Evolutionary conservation across 176 grass and related monocot genomes (phyloP).

Genomic region (Carex scoparia): DNA sequence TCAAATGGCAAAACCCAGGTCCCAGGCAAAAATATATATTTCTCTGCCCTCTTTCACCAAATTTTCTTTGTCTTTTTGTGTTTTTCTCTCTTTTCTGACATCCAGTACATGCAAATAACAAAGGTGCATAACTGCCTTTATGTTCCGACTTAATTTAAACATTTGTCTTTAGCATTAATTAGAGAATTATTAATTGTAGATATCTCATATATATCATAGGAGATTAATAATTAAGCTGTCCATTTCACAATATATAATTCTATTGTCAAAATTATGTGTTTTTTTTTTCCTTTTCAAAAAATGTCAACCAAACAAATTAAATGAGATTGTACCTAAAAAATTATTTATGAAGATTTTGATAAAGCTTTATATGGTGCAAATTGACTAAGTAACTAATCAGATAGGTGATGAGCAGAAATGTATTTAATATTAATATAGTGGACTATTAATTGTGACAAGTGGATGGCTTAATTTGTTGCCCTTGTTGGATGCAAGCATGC

Average conservation of each 20-base stretch:
- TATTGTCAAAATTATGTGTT: neutral
- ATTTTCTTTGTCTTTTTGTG: slow-evolving; percentile 22
- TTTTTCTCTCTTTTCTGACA: slow-evolving; percentile 6
- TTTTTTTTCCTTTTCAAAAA: no score
- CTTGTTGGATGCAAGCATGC: slow-evolving; percentile 41
- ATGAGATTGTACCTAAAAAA: neutral
- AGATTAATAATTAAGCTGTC: neutral
- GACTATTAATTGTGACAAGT: slow-evolving; percentile 48
- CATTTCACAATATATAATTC: neutral
- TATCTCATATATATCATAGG: neutral
- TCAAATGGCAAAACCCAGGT: slow-evolving; percentile 23
- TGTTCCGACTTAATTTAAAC: neutral
- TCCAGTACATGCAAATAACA: slow-evolving; percentile 24
- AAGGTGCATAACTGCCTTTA: neutral
- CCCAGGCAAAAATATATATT: slow-evolving; percentile 11
- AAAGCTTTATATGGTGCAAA: slow-evolving; percentile 21
- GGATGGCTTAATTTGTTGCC: slow-evolving; percentile 22
- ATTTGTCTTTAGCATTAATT: neutral
- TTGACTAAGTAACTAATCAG: slow-evolving; percentile 32
- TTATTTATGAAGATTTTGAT: slow-evolving; percentile 15
- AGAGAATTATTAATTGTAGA: neutral
- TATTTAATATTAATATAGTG: slow-evolving; percentile 55
- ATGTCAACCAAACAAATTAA: neutral
- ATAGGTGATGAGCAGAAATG: slow-evolving; percentile 40
- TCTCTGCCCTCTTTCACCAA: slow-evolving; percentile 20